Base-by-base conservation (phyloP, 2,329 filamentous ascomycete genomes). In the Dactylellina haptotyla region DNA sequence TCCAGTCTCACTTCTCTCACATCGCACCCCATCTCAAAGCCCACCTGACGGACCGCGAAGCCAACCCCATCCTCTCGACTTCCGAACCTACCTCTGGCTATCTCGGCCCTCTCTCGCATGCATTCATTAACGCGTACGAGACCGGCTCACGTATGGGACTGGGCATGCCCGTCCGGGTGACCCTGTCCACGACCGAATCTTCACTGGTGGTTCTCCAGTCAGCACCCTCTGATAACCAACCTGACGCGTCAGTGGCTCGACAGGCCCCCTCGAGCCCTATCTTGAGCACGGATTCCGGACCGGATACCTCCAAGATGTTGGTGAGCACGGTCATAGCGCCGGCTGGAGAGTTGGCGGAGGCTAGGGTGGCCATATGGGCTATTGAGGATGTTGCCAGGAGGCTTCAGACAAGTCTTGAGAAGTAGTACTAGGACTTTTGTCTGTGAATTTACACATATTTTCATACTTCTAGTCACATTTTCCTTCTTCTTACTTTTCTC, bases 121-220 rank as follows among this genome's bases (percentile, higher is more conserved):
- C 77, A 4, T 78, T 77, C 45, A 67, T 78, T 10, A 73, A 73
- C 28, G 77, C 76, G n/a, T 77, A 78, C 53, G 77, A 78, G 63
- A 78, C 77, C 0, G 76, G 76, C 9, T 75, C 69, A 25, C 74
- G 77, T 18, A 77, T 78, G 77, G 77, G 77, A 4, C 69, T 78
- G 18, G 77, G 77, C 41, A 56, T 65, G 26, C 77, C 77, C 3
- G 62, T 77, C 26, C 62, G 77, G 14, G 75, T 78, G 12, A 78
- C 77, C 1, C 26, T 78, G n/a, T 69, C 75, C 5, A 78, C 77
- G n/a, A 65, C 67, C 4, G 59, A 67, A 5, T 58, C 71, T 16
- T 74, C 75, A n/a, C 53, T 76, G 1, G 77, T 76, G 1, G 77
- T 77, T 4, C 75, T 78, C 16, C 77, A 78, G 46, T 77, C 76